Conservation (phyloP, 129 eudicot species). For the Flaveria sonorensis region DNA sequence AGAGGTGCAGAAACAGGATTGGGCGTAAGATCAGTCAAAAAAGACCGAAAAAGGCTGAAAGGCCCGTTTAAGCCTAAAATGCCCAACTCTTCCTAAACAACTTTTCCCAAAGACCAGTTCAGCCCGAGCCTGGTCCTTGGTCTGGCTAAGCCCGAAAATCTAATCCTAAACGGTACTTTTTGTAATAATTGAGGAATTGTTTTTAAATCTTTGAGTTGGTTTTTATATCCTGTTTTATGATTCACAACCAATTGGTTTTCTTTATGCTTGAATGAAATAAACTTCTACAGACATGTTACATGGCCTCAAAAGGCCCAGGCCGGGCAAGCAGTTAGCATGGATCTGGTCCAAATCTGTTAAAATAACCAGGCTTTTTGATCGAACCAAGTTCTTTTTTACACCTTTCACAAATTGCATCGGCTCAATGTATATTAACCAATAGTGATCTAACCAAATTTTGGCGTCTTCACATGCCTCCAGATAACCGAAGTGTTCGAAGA, state of each 20-base stretch:
- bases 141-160: too few relatives aligned
- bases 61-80: neutral
- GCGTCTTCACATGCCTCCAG: constrained; percentile 32
- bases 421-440: too few relatives aligned
- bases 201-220: neutral
- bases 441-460: constrained; percentile 23
- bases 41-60: neutral
- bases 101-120: neutral
- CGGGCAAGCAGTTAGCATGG: neutral
- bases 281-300: neutral
- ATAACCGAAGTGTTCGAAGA: constrained; percentile 55
- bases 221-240: too few relatives aligned
- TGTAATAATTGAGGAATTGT: too few relatives aligned
- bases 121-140: too few relatives aligned
- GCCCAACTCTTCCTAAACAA: neutral
- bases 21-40: neutral
- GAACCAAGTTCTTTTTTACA: too few relatives aligned
- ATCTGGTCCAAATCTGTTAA: neutral
- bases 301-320: neutral
- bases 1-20: neutral
- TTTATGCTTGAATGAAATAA: neutral
- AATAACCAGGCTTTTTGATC: too few relatives aligned
- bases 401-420: too few relatives aligned
- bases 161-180: too few relatives aligned
- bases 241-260: neutral